Evolutionary conservation across 2,329 filamentous ascomycete genomes (phyloP).

Genomic region (Bipolaris sorokiniana): DNA sequence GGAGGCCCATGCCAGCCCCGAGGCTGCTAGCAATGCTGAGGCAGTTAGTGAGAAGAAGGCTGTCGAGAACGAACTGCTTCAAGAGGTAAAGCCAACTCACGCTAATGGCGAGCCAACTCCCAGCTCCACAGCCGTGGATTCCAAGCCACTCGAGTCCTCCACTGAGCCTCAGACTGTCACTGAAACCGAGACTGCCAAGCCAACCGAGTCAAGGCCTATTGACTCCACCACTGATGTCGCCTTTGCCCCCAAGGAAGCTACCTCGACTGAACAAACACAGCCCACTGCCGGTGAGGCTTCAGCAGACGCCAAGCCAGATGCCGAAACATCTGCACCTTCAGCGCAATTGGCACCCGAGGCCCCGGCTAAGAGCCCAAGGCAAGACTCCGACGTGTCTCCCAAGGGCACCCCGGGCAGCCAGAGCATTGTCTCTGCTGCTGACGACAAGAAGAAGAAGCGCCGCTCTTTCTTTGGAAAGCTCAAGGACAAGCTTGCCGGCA

Average conservation of each 20-base stretch:
- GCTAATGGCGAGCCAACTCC: constrained; percentile 47
- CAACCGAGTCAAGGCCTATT: constrained; percentile 32
- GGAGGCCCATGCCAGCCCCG: constrained; percentile 66
- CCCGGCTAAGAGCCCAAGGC: constrained; percentile 37
- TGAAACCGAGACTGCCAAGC: constrained; percentile 39
- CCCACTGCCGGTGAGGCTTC: constrained; percentile 52
- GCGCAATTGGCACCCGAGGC: constrained; percentile 32
- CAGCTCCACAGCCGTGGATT: constrained; percentile 21
- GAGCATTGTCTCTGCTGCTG: constrained; percentile 40
- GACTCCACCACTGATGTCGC: constrained; percentile 49
- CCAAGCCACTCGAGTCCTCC: constrained; percentile 39
- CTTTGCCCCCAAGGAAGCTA: constrained; percentile 50
- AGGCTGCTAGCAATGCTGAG: constrained; percentile 68
- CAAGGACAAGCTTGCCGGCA: constrained; percentile 55
- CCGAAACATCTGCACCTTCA: constrained; percentile 23
- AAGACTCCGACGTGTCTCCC: constrained; percentile 38
- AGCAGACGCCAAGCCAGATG: constrained; percentile 41
- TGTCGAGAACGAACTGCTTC: constrained; percentile 73
- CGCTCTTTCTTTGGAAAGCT: constrained; percentile 56
- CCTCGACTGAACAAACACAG: constrained; percentile 47
- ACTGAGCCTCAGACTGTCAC: constrained; percentile 49
- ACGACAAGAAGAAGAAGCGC: constrained; percentile 55
- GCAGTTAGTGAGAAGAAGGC: constrained; percentile 74
- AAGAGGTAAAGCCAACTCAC: constrained; percentile 8
- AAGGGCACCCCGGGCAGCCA: constrained; percentile 50